phyloP scores from a whole-genome alignment of 495 filamentous ascomycete species.

The Aspergillus cavernicola region DNA sequence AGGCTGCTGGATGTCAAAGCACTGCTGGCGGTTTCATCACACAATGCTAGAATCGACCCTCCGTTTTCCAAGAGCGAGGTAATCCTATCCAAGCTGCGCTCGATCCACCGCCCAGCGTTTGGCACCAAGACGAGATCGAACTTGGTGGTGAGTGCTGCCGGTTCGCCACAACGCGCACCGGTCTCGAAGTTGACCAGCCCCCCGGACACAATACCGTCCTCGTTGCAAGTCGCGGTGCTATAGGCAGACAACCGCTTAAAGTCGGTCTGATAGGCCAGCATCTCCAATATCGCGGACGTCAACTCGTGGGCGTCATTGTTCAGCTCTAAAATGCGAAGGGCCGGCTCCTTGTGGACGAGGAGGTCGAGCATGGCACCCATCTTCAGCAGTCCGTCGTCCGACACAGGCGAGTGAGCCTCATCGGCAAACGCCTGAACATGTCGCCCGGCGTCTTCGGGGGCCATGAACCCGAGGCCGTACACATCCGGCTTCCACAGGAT shows the following conservation, averaged over 20 bases:
- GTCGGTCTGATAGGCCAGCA: neutral
- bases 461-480: neutral
- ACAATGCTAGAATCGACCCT: neutral
- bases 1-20: neutral
- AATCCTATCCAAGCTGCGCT: neutral
- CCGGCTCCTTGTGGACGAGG: neutral
- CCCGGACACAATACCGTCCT: neutral
- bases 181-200: neutral
- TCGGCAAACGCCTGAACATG: neutral
- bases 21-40: neutral
- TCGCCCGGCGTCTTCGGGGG: no score
- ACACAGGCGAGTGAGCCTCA: neutral
- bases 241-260: neutral
- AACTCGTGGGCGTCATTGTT: neutral
- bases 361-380: slow-evolving; percentile 3
- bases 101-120: neutral
- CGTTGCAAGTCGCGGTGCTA: neutral
- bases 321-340: neutral
- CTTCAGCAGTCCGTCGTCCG: neutral
- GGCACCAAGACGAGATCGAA: neutral
- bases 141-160: neutral
- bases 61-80: neutral
- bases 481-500: slow-evolving; percentile 38
- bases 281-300: neutral
- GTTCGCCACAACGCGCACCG: neutral